phyloP scores from a whole-genome alignment of 352 stramenopile genomes.

The Globisporangium recalcitrans region DNA sequence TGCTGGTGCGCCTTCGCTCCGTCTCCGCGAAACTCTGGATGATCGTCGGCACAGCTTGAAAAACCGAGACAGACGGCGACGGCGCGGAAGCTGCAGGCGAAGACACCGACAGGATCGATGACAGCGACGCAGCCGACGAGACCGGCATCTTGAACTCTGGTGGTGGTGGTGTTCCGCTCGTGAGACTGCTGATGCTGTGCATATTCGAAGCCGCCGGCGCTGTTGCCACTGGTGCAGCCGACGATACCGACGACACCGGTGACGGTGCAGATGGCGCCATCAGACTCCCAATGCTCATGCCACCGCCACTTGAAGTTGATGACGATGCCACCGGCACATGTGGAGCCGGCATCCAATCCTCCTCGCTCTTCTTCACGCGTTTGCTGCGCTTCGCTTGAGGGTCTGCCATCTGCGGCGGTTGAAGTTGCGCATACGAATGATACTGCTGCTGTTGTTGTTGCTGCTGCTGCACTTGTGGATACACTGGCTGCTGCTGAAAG shows the following conservation, averaged over 20 bases:
- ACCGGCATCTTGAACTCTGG: constrained; percentile 12
- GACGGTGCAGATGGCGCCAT: constrained; percentile 10
- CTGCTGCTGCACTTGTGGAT: constrained; percentile 4
- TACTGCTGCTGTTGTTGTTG: constrained; percentile 4
- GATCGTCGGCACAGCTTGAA: constrained; percentile 43
- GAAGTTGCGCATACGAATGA: constrained; percentile 5
- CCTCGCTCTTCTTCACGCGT: constrained; percentile 54
- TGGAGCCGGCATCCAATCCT: constrained; percentile 18
- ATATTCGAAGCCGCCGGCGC: not conserved
- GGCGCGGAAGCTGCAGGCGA: constrained; percentile 12
- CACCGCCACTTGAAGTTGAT: constrained; percentile 5
- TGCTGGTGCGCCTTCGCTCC: constrained; percentile 23
- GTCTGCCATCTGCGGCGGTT: constrained; percentile 5
- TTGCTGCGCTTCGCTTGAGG: constrained; percentile 43
- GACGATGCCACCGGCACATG: not conserved
- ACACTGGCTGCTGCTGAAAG: not conserved
- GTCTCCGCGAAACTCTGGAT: constrained; percentile 65
- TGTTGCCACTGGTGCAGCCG: not conserved
- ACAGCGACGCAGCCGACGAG: constrained; percentile 13
- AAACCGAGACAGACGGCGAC: constrained; percentile 31
- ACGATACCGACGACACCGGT: not conserved
- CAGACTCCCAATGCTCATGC: constrained; percentile 14
- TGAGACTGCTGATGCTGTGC: constrained; percentile 20
- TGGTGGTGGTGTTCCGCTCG: constrained; percentile 1
- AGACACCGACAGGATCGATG: constrained; percentile 18